A percentile compares a stretch with the other conserved stretches of the same genome.
Conservation (phyloP, 2,329 filamentous ascomycete species). For the Aspergillus pseudoterreus region DNA sequence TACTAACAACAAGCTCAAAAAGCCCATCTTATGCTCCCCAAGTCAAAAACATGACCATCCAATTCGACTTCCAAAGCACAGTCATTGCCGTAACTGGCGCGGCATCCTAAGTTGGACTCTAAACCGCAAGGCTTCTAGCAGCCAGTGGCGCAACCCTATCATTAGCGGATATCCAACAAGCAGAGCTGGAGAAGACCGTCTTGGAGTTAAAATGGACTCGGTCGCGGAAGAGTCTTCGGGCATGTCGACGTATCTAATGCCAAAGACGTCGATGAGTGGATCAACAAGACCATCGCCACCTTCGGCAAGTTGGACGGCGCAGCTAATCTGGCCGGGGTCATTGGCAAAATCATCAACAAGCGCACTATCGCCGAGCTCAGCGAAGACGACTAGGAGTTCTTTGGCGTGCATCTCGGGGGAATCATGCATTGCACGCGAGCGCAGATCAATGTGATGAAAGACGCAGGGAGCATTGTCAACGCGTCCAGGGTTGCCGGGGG, state of each 20-base stretch:
- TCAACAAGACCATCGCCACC: background rate
- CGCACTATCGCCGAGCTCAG: background rate
- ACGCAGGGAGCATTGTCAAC: slow-evolving; percentile 35
- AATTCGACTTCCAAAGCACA: background rate
- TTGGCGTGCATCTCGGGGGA: slow-evolving; percentile 12
- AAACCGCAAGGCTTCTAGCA: slow-evolving; percentile 1
- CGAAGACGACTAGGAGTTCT: background rate
- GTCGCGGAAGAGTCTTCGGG: background rate
- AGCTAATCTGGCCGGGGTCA: slow-evolving; percentile 1
- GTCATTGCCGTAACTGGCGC: slow-evolving; percentile 1
- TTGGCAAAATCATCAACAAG: background rate
- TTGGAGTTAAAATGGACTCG: background rate
- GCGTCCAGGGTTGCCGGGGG: slow-evolving; percentile 1
- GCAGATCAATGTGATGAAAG: slow-evolving; percentile 13
- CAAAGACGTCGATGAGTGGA: background rate
- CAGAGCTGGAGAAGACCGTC: background rate
- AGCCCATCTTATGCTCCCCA: background rate
- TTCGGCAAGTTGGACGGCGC: slow-evolving; percentile 2
- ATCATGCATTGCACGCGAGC: slow-evolving; percentile 18
- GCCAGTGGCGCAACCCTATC: background rate
- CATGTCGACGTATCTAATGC: background rate
- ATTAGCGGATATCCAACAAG: background rate
- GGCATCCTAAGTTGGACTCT: slow-evolving; percentile 4
- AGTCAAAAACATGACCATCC: background rate
- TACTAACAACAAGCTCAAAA: background rate